phyloP scores from a whole-genome alignment of 257 asterid species.

The Plectranthus barbatus region DNA sequence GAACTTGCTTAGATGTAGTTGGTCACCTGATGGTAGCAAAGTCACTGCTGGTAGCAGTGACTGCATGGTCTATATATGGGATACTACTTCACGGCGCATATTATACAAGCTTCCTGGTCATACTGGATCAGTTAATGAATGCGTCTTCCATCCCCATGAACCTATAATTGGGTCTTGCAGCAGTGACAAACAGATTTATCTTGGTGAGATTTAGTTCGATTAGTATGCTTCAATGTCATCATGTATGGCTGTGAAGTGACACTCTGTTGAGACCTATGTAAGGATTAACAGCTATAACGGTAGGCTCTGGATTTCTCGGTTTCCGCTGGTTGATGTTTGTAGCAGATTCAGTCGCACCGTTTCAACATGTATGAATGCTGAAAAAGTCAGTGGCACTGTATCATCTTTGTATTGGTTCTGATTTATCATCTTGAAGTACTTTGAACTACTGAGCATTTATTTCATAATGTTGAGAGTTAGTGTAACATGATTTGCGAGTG shows the following conservation, averaged over 20 bases:
- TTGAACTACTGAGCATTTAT: not conserved
- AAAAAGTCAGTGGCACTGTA: not conserved
- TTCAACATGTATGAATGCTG: constrained; percentile 6
- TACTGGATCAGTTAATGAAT: constrained; percentile 82
- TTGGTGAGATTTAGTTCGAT: constrained; percentile 62
- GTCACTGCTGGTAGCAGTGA: constrained; percentile 97
- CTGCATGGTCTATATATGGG: constrained; percentile 92
- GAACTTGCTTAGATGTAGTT: constrained; percentile 84
- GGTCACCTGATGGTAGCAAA: constrained; percentile 99
- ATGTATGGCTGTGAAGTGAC: constrained; percentile 9
- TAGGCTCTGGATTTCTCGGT: not conserved
- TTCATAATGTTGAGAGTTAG: not conserved
- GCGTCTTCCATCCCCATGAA: constrained; percentile 79
- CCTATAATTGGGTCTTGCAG: constrained; percentile 91
- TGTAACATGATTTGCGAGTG: not conserved
- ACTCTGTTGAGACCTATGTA: not conserved
- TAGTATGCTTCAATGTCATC: not conserved
- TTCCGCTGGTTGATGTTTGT: constrained; percentile 12
- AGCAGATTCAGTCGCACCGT: constrained; percentile 3
- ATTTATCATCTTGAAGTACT: not conserved
- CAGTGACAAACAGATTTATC: constrained; percentile 91
- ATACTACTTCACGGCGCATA: constrained; percentile 80
- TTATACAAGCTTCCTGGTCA: constrained; percentile 96
- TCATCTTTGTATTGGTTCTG: not conserved
- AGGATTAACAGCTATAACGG: not conserved